A percentile compares a stretch with the other conserved stretches of the same genome.
Evolutionary conservation across 2,329 filamentous ascomycete species (phyloP).

Genomic region (Thelonectria discophora): DNA sequence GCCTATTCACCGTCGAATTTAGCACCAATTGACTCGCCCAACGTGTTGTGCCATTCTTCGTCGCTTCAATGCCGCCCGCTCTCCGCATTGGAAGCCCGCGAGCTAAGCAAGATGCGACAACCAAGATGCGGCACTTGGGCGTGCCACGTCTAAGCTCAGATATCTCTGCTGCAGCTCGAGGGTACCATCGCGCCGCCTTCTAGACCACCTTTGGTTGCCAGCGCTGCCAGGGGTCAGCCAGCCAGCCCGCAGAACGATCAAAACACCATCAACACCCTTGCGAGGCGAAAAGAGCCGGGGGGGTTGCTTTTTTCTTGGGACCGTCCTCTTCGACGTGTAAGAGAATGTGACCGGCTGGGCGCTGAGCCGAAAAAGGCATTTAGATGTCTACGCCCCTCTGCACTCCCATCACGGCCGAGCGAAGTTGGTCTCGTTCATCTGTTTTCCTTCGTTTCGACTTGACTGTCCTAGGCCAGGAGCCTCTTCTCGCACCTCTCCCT

Average conservation of each 20-base stretch:
- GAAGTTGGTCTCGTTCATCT: background rate
- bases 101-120: background rate
- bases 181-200: slow-evolving; percentile 17
- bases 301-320: background rate
- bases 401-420: slow-evolving; percentile 6
- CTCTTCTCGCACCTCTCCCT: slow-evolving; percentile 12
- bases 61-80: background rate
- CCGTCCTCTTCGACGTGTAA: slow-evolving; percentile 14
- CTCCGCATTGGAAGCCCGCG: background rate
- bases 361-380: slow-evolving; percentile 24
- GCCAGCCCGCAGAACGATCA: background rate
- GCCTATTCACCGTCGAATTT: background rate
- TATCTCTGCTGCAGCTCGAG: slow-evolving; percentile 16
- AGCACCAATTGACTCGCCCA: background rate
- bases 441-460: slow-evolving; percentile 9
- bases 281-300: background rate
- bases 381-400: slow-evolving; percentile 19
- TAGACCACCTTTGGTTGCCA: slow-evolving; percentile 7
- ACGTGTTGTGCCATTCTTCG: slow-evolving; percentile 3
- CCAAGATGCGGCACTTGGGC: slow-evolving; percentile 19
- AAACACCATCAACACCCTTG: background rate
- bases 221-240: slow-evolving; percentile 1
- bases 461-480: slow-evolving; percentile 15
- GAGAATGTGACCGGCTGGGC: slow-evolving; percentile 21
- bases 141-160: slow-evolving; percentile 12